Percentiles rank a stretch among this genome's conserved stretches.
These are phyloP conservation scores for Aegle marmelos DNA, from an alignment of 345 rosid genomes.

Conservation along the genomic window DNA sequence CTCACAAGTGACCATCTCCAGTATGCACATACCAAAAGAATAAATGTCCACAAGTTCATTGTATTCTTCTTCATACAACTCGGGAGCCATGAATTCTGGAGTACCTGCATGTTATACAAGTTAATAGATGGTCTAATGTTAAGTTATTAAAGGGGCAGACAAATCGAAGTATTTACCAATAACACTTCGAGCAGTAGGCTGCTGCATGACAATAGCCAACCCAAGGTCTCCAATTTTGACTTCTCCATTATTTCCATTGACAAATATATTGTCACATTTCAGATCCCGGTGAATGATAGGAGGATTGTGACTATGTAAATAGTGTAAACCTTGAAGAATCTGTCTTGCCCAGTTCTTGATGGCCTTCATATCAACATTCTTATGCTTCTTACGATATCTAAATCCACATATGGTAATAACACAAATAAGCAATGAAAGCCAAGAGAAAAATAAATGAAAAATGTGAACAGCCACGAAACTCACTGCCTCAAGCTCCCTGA, in stretches of 20 bases:
- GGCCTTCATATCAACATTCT: slow-evolving; percentile 64
- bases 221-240: slow-evolving; percentile 93
- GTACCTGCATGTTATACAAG: slow-evolving; percentile 46
- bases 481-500: slow-evolving; percentile 87
- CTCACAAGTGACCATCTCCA: slow-evolving; percentile 82
- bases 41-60: slow-evolving; percentile 80
- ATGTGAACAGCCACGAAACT: slow-evolving; percentile 27
- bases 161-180: slow-evolving; percentile 39
- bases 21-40: slow-evolving; percentile 83
- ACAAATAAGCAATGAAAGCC: slow-evolving; percentile 7
- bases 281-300: slow-evolving; percentile 85
- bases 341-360: slow-evolving; percentile 86
- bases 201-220: slow-evolving; percentile 73
- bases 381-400: slow-evolving; percentile 76
- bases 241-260: slow-evolving; percentile 80
- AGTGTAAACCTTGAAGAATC: slow-evolving; percentile 65
- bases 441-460: slow-evolving; percentile 2
- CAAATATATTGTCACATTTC: slow-evolving; percentile 82
- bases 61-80: slow-evolving; percentile 85
- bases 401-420: background rate
- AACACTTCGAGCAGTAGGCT: slow-evolving; percentile 77
- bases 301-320: slow-evolving; percentile 63
- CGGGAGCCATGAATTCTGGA: slow-evolving; percentile 96
- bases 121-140: background rate
- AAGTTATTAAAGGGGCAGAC: background rate